Percentiles rank a stretch among this genome's conserved stretches.
phyloP scores from a whole-genome alignment of 768 basidiomycete genomes.

The Sutorius australiensis region DNA sequence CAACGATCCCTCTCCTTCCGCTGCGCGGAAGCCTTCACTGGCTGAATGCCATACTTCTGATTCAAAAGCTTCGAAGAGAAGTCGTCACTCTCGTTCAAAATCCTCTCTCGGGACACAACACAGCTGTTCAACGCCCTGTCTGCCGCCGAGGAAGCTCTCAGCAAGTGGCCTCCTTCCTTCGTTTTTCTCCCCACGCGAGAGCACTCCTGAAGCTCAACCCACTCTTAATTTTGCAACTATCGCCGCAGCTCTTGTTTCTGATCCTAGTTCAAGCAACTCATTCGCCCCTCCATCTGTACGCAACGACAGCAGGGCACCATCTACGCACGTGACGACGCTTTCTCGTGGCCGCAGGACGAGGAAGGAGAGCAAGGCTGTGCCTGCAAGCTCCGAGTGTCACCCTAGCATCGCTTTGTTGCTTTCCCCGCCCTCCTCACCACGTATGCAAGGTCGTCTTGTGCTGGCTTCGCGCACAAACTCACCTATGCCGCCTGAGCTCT shows the following conservation, averaged over 20 bases:
- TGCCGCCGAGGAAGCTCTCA: slow-evolving; percentile 16
- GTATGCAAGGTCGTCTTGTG: neutral
- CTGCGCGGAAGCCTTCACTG: neutral
- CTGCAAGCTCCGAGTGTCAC: slow-evolving; percentile 2
- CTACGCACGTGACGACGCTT: neutral
- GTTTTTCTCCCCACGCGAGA: slow-evolving; percentile 12
- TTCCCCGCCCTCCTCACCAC: slow-evolving; percentile 24
- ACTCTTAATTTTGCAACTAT: slow-evolving; percentile 11
- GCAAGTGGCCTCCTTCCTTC: slow-evolving; percentile 12
- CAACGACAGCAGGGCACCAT: neutral
- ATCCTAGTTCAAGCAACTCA: neutral
- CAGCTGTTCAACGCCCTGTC: neutral
- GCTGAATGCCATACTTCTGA: neutral
- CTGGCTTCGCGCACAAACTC: slow-evolving; percentile 6
- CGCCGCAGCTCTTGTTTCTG: slow-evolving; percentile 7
- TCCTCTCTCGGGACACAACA: slow-evolving; percentile 3
- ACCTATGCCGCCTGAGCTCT: neutral
- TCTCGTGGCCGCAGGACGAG: slow-evolving; percentile 18
- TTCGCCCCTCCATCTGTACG: neutral
- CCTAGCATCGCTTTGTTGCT: slow-evolving; percentile 22
- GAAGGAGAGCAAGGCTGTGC: slow-evolving; percentile 8
- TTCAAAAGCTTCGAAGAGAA: slow-evolving; percentile 2
- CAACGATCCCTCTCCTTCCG: neutral
- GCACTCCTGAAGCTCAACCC: neutral
- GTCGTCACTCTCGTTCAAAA: slow-evolving; percentile 19